Evolutionary conservation across 495 filamentous ascomycete genomes (phyloP).

Genomic region (Corynascus novoguineensis): DNA sequence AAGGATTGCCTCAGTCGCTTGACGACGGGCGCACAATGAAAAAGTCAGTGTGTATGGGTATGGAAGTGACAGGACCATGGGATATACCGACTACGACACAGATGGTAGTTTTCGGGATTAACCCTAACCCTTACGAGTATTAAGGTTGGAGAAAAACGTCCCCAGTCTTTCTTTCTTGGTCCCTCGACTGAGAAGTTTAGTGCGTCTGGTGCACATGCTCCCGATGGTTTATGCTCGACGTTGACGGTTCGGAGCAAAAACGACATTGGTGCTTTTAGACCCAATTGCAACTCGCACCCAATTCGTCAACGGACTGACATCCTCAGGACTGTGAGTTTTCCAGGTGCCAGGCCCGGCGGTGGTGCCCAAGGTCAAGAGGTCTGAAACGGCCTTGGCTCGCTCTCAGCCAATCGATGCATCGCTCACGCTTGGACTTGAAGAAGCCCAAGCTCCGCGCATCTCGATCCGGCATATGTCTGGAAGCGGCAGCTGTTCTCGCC

Average conservation of each 20-base stretch:
- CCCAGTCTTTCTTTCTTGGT: too few relatives aligned
- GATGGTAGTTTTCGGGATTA: too few relatives aligned
- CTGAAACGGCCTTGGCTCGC: conserved; percentile 29
- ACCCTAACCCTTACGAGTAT: too few relatives aligned
- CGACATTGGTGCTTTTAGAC: not conserved
- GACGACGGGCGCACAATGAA: too few relatives aligned
- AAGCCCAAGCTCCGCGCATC: conserved; percentile 15
- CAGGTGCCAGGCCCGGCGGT: conserved; percentile 1
- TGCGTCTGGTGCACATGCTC: too few relatives aligned
- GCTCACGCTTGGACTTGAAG: conserved; percentile 21
- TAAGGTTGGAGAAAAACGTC: too few relatives aligned
- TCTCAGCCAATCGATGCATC: conserved; percentile 28
- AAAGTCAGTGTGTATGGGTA: too few relatives aligned
- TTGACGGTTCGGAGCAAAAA: not conserved
- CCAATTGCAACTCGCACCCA: not conserved
- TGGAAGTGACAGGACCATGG: too few relatives aligned
- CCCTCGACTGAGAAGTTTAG: too few relatives aligned
- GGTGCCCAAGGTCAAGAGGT: conserved; percentile 26
- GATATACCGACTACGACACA: too few relatives aligned
- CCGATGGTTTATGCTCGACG: not conserved
- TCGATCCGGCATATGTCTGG: conserved; percentile 13
- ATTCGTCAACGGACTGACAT: not conserved
- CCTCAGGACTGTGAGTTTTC: not conserved
- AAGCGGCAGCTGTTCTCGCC: conserved; percentile 11
- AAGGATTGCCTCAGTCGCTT: too few relatives aligned